Base-by-base conservation (phyloP, 2,329 filamentous ascomycete species). In the Ceratocystis ficicola region DNA sequence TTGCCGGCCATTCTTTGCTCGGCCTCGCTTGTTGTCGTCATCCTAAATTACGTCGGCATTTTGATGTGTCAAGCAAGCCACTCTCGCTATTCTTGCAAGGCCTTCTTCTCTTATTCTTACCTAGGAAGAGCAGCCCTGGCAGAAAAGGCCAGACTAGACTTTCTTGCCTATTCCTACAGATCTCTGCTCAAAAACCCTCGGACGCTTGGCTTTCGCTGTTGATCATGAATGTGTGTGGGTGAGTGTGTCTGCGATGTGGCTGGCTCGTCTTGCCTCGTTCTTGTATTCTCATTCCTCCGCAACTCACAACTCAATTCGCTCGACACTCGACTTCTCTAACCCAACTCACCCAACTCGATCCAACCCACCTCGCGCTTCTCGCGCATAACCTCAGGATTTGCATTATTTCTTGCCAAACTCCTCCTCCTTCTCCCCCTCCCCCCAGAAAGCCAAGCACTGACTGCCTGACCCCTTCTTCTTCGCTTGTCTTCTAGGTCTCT, bases 311-410 rank as follows among this genome's bases (percentile, higher is more conserved):
- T 50, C 46, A 12, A 50, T 12, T 20, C 8, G 4, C 10, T 20
- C 44, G 20, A 17, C 8, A n/a, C 3, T n/a, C 20, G 17, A n/a
- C 17, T 48, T 20, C 17, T 5, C 8, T 1, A n/a, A 15, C 20
- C 44, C 20, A 20, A 6, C 44, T 48, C 44, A 20, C 17, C 5
- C 44, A 17, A 48, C n/a, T 20, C 17, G 6, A 20, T 44, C 44
- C 17, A 44, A 15, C 8, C 30, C 20, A 36, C 30, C 30, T 61
- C 59, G 30, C 59, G 59, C 41, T 44, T 28, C 30, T 44, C 36
- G 36, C 60, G 36, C 44, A 62, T 44, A 62, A 62, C 60, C 41
- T 55, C 50, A 15, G 25, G 50, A 55, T 55, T 15, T 55, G 50
- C 22, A 55, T 15, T 7, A 2, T 15, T 5, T 10, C 8, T 25